Evolutionary conservation across 2,329 filamentous ascomycete genomes (phyloP).

Genomic region (Sporothrix luriei): DNA sequence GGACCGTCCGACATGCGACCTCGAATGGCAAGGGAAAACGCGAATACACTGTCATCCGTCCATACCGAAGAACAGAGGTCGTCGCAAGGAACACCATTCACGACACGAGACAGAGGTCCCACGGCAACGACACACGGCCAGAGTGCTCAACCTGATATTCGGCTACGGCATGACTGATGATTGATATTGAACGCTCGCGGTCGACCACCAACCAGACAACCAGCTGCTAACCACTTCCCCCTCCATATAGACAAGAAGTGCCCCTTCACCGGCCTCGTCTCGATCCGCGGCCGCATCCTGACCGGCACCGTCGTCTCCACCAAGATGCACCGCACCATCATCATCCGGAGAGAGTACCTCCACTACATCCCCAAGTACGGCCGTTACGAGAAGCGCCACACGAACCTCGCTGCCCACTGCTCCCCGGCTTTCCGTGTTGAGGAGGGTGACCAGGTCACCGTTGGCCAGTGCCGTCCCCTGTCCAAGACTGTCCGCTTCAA

Average conservation of each 20-base stretch:
- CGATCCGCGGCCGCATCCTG: constrained; percentile 99
- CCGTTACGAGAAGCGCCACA: constrained; percentile 99
- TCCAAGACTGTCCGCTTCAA: constrained; percentile 99
- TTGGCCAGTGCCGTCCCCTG: constrained; percentile 98
- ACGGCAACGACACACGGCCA: neutral
- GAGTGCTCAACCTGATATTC: neutral
- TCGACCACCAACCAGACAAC: neutral
- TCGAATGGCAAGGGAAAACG: too few species aligned
- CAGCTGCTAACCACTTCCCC: neutral
- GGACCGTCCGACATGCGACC: neutral
- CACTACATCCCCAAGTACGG: constrained; percentile 99
- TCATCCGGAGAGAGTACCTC: constrained; percentile 99
- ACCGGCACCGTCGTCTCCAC: constrained; percentile 98
- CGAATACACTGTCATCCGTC: neutral
- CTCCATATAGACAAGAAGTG: constrained; percentile 91
- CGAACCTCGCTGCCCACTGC: constrained; percentile 99
- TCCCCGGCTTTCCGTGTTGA: constrained; percentile 99
- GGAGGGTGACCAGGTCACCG: constrained; percentile 98
- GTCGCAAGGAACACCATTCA: neutral
- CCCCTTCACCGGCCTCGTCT: constrained; percentile 98
- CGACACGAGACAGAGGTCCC: neutral
- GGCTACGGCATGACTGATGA: too few species aligned
- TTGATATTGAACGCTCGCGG: neutral
- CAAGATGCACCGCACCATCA: constrained; percentile 99
- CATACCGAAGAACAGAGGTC: too few species aligned